These are phyloP conservation scores for Podaxis sp. DNA, from an alignment of 768 basidiomycete genomes.

Conservation along the genomic window DNA sequence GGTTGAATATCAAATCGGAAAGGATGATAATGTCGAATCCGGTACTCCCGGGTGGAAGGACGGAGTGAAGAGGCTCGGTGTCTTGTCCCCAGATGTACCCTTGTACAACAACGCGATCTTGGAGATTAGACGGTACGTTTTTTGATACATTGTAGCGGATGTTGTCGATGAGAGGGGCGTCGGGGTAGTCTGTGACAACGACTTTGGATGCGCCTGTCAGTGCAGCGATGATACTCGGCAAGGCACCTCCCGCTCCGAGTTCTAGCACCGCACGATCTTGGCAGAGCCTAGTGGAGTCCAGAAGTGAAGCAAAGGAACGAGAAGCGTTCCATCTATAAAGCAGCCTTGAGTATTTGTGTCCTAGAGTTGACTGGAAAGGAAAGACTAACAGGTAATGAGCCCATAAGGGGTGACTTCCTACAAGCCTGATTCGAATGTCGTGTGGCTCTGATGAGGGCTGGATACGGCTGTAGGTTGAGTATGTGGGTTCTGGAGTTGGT, in stretches of 20 bases:
- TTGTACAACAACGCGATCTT: constrained; percentile 32
- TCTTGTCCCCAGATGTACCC: constrained; percentile 85
- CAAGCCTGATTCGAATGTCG: constrained; percentile 60
- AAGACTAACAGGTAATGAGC: constrained; percentile 67
- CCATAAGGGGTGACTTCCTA: constrained; percentile 82
- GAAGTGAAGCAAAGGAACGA: constrained; percentile 64
- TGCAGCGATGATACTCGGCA: constrained; percentile 77
- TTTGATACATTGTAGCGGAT: constrained; percentile 61
- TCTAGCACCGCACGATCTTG: constrained; percentile 62
- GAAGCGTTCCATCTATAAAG: constrained; percentile 76
- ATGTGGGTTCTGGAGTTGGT: constrained; percentile 62
- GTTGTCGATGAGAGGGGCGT: constrained; percentile 71
- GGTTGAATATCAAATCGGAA: constrained; percentile 93
- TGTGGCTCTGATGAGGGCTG: constrained; percentile 9
- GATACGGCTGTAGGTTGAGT: constrained; percentile 47
- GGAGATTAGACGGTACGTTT: constrained; percentile 47
- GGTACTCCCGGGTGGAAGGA: constrained; percentile 21
- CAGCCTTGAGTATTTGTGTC: not conserved
- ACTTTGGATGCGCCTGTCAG: constrained; percentile 41
- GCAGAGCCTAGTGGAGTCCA: constrained; percentile 54
- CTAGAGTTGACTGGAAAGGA: not conserved
- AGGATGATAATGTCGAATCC: constrained; percentile 81
- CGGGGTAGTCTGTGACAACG: constrained; percentile 93
- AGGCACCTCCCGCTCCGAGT: constrained; percentile 89
- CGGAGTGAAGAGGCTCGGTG: constrained; percentile 41